Evolutionary conservation across 305 asterid genomes (phyloP), one percentile per base, ranked within the genome.

Genomic region (Coffea humblotiana): DNA sequence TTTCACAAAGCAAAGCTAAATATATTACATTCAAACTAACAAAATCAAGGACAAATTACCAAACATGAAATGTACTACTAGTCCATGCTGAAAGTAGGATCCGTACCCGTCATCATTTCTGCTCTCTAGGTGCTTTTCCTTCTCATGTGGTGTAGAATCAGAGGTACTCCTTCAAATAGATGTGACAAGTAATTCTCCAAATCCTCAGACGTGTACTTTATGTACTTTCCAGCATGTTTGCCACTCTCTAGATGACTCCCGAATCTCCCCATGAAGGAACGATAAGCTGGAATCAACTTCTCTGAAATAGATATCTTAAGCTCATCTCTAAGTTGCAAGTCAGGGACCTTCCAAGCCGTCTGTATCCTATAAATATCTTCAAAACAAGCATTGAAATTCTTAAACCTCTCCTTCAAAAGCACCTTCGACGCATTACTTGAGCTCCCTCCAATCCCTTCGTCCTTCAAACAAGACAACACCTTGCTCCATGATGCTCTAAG

Each of bases 281-380:
- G 92, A 70, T 95, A 95, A 23, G 99, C 99, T 49, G 97, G 99
- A 74, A 95, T 85, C 79, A 95, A 93, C 83, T 93, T 93, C 82
- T 95, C 99, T 0, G 99, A 95, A 69, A 95, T 95, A 67, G 99
- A 93, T 81, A 95, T 93, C 85, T 96, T 88, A 76, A 95, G 99
- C 85, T 95, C 99, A 84, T 95, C 99, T 0, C 99, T 94, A 76
- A 95, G 97, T 86, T 95, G 99, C 78, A 90, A 84, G 86, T 96
- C 98, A 15, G 96, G 97, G 45, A 96, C 97, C 89, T 94, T 96
- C 99, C 99, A 96, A 79, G 95, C 93, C 0, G 98, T 92, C 84
- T 95, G 99, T 65, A 86, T 86, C 88, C 98, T 86, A 75, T 93
- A 93, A 40, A 91, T 87, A 47, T 95, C 99, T 83, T 95, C 99